phyloP scores from a whole-genome alignment of 2,329 filamentous ascomycete genomes.

The Fusarium verrucosum region DNA sequence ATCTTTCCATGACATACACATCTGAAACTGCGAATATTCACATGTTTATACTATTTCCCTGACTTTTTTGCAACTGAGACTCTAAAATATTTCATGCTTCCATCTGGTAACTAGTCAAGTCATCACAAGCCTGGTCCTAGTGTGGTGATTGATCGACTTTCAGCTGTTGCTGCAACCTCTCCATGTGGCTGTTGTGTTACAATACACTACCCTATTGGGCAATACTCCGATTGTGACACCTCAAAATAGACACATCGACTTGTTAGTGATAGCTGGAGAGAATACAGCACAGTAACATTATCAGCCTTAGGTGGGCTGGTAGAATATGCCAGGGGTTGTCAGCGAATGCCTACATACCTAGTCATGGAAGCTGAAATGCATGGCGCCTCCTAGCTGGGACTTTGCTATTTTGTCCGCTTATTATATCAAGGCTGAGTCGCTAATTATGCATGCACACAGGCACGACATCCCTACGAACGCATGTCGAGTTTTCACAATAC shows the following conservation, averaged over 20 bases:
- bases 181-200: constrained; percentile 24
- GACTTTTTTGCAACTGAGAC: neutral
- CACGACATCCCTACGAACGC: neutral
- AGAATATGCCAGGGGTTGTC: constrained; percentile 10
- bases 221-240: constrained; percentile 28
- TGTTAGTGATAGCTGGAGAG: constrained; percentile 4
- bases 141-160: constrained; percentile 28
- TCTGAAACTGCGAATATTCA: neutral
- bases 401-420: constrained; percentile 14
- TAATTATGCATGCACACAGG: neutral
- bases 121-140: constrained; percentile 22
- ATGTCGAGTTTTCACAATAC: neutral
- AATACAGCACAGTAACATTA: constrained; percentile 6
- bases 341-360: neutral
- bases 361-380: constrained; percentile 13
- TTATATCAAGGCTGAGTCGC: constrained; percentile 6
- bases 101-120: neutral
- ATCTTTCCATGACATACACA: neutral
- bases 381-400: constrained; percentile 6
- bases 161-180: constrained; percentile 22
- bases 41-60: neutral
- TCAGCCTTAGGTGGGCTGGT: constrained; percentile 15
- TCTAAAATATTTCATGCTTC: neutral
- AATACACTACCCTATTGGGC: constrained; percentile 32
- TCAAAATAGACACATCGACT: constrained; percentile 22